Percentiles rank a stretch among this genome's conserved stretches.
Conservation (phyloP, 2,329 filamentous ascomycete species). For the Dactylellina drechsleri region DNA sequence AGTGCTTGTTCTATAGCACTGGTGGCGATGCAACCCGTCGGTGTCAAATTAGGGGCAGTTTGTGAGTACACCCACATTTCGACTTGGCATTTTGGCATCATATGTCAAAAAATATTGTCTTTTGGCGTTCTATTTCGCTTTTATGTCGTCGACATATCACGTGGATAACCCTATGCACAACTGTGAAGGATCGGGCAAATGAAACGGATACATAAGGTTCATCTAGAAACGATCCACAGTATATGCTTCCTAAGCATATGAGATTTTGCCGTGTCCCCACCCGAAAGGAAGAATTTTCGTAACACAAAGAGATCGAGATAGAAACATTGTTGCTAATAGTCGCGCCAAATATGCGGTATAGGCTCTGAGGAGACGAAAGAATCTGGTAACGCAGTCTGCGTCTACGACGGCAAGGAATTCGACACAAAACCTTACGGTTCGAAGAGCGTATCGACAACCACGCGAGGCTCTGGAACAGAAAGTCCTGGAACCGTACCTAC, state of each 20-base stretch:
- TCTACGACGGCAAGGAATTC: slow-evolving; percentile 48
- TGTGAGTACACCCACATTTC: slow-evolving; percentile 27
- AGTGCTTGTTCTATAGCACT: slow-evolving; percentile 32
- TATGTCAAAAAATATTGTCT: no score
- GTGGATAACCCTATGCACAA: no score
- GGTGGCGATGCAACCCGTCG: slow-evolving; percentile 18
- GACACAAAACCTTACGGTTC: slow-evolving; percentile 31
- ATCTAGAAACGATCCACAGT: no score
- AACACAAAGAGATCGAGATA: not conserved
- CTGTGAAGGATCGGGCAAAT: no score
- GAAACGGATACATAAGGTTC: no score
- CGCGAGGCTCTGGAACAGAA: slow-evolving; percentile 9
- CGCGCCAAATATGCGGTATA: not conserved
- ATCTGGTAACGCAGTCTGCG: slow-evolving; percentile 39
- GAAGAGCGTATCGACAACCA: slow-evolving; percentile 10
- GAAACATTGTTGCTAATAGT: slow-evolving; percentile 4
- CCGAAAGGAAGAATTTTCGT: no score
- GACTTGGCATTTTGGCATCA: no score
- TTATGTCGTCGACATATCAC: not conserved
- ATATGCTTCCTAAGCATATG: no score
- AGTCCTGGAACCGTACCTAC: slow-evolving; percentile 5
- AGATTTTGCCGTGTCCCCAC: no score
- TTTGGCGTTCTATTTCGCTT: not conserved
- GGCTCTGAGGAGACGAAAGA: slow-evolving; percentile 48
- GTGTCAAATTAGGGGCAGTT: slow-evolving; percentile 35